Percentiles rank a stretch among this genome's conserved stretches.
These are phyloP conservation scores for Waltergamsia citrina DNA, from an alignment of 2,329 filamentous ascomycete species.

Conservation along the genomic window DNA sequence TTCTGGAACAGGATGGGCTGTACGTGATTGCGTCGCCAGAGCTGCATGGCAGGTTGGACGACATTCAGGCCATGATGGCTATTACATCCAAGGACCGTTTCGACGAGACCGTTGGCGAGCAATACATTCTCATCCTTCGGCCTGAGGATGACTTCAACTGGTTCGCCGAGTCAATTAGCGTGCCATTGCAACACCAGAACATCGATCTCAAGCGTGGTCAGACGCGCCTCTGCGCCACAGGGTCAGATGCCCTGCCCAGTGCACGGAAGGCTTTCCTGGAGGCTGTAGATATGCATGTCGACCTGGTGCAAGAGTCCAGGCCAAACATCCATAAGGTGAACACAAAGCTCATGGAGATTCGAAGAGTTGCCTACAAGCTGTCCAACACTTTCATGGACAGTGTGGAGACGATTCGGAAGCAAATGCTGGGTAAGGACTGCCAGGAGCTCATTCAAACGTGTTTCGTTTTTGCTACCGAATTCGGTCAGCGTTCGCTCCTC, in stretches of 20 bases:
- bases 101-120: constrained; percentile 62
- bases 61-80: constrained; percentile 78
- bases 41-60: constrained; percentile 63
- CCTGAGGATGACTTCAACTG: constrained; percentile 73
- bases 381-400: constrained; percentile 99
- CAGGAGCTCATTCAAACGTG: constrained; percentile 96
- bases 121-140: constrained; percentile 73
- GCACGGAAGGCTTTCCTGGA: constrained; percentile 73
- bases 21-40: constrained; percentile 80
- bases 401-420: constrained; percentile 82
- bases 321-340: constrained; percentile 93
- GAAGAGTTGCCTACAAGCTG: constrained; percentile 90
- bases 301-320: constrained; percentile 82
- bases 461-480: constrained; percentile 98
- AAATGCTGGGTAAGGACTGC: constrained; percentile 76
- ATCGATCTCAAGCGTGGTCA: constrained; percentile 83
- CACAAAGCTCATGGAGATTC: constrained; percentile 81
- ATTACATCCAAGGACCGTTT: constrained; percentile 48
- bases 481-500: constrained; percentile 85
- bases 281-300: constrained; percentile 73
- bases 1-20: constrained; percentile 63
- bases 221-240: constrained; percentile 79
- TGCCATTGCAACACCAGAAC: constrained; percentile 65
- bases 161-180: constrained; percentile 67
- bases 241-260: constrained; percentile 68